Evolutionary conservation across 225 moss, liverwort and hornwort species (phyloP), one percentile per base, ranked within the genome.

Genomic region (Ulota crispa): DNA sequence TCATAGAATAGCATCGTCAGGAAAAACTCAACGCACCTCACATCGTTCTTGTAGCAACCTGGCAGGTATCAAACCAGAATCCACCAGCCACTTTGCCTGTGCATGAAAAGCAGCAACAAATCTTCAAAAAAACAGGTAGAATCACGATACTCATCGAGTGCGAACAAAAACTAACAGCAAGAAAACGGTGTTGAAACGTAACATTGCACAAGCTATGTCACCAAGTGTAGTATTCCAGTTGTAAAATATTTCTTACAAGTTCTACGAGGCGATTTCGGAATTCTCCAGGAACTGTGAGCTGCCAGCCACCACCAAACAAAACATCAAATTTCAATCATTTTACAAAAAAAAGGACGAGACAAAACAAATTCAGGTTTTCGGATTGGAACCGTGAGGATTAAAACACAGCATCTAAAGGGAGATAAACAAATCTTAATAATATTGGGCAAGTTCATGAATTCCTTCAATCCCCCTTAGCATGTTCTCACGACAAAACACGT

Each of bases 31-130:
- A 86, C 86, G 41, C 87, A 95, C 98, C 98, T 99, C 95, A 72
- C 98, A 99, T 78, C 98, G 92, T 92, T 99, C 98, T 89, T 99
- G 98, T 41, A 99, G 93, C 70, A 96, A 84, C 76, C 94, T 93
- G 76, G 94, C 91, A 73, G 94, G 91, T 82, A 99, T 75, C 82
- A 98, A 92, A 69, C 91, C 94, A 72, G 94, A 92, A 79, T 98
- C 94, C 87, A 94, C 98, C 84, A 99, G 86, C 95, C 93, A 99
- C 85, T 99, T 99, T 82, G 95, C 98, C 98, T 98, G 92, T 24
- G 43, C 75, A 93, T 55, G 27, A 16, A 77, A 80, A 78, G 57
- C 63, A 81, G 53, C 41, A 42, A 74, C 32, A 78, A 62, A 81
- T 28, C 26, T 67, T 72, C 34, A 80, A 70, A 43, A 20, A 42